Evolutionary conservation across 306 rosid species (phyloP).

Genomic region (Rosa lucieae): DNA sequence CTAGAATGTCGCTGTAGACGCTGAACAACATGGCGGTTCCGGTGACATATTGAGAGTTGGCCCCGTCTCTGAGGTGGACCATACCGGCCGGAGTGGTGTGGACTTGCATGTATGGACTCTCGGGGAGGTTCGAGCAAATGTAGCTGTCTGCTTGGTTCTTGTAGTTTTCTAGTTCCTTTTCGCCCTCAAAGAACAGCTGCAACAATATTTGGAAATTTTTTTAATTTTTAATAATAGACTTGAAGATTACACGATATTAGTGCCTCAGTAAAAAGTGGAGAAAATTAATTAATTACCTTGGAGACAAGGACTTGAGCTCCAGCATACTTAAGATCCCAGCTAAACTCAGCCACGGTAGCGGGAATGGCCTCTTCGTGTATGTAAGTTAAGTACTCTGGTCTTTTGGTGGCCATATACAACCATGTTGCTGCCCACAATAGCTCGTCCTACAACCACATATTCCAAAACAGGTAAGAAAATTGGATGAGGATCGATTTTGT

Average conservation of each 20-base stretch:
- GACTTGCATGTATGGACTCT: conserved; percentile 73
- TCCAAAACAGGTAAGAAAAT: background rate
- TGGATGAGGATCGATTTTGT: background rate
- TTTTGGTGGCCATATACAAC: conserved; percentile 66
- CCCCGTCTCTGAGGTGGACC: conserved; percentile 81
- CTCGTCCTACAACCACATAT: conserved; percentile 56
- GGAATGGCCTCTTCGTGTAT: conserved; percentile 62
- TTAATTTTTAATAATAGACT: background rate
- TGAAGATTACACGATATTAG: background rate
- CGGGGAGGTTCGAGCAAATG: conserved; percentile 76
- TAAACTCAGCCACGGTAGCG: conserved; percentile 71
- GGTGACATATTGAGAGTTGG: conserved; percentile 80
- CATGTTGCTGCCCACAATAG: conserved; percentile 93
- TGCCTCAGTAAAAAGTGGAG: background rate
- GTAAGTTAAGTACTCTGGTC: conserved; percentile 43
- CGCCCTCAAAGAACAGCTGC: conserved; percentile 63
- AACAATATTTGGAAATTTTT: background rate
- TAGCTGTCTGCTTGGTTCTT: conserved; percentile 67
- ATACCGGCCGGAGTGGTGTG: conserved; percentile 61
- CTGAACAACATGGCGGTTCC: conserved; percentile 53
- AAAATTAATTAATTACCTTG: conserved; percentile 35
- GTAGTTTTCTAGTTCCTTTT: conserved; percentile 39
- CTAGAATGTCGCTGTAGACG: conserved; percentile 63
- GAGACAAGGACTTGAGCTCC: conserved; percentile 79
- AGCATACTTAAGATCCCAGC: conserved; percentile 97